Base-by-base conservation (phyloP, 106 monocot genomes). In the Chionographis japonica region DNA sequence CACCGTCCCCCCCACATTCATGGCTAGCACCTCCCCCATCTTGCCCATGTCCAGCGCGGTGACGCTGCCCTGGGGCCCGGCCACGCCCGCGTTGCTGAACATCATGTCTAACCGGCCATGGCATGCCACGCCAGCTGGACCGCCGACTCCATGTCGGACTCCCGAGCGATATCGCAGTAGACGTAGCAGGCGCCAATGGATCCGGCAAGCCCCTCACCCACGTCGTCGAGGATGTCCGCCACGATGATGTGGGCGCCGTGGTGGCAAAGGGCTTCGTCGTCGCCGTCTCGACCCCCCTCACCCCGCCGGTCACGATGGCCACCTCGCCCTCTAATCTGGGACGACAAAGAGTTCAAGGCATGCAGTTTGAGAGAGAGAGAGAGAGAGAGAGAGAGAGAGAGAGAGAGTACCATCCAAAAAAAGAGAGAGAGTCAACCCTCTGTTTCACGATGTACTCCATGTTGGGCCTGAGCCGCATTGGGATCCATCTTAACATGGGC, bases 61-160 rank as follows among this genome's bases (percentile, higher is more conserved):
- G 62, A 62, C 40, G 14, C 52, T 12, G n/a, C 64, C 49, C 20
- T 52, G 3, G 17, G 50, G 50, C 9, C 18, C 67, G 12, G 39
- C 37, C 4, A 54, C 18, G 39, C 67, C 75, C 17, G 68, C 75
- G 52, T 75, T 75, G 60, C 58, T 68, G 68, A 75, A 46, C 53
- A 75, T 68, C 14, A 75, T 20, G 59, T 75, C 67, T 2, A 68
- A 50, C 6, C 60, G 36, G 42, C 75, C 75, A 4, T 17, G 68
- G 37, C 39, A 39, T 4, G 50, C 4, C 12, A 75, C 6, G 77
- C 70, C 6, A 20, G 12, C 18, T 50, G 41, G 37, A 77, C 70
- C 20, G 70, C 70, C 12, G 54, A 37, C 58, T 61, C 53, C 36
- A 77, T 63, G 18, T 77, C 70, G 49, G 13, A 10, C 49, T 77